Evolutionary conservation across 2,329 filamentous ascomycete species (phyloP), one percentile per base, ranked within the genome.

Genomic region (Fusarium anguioides): DNA sequence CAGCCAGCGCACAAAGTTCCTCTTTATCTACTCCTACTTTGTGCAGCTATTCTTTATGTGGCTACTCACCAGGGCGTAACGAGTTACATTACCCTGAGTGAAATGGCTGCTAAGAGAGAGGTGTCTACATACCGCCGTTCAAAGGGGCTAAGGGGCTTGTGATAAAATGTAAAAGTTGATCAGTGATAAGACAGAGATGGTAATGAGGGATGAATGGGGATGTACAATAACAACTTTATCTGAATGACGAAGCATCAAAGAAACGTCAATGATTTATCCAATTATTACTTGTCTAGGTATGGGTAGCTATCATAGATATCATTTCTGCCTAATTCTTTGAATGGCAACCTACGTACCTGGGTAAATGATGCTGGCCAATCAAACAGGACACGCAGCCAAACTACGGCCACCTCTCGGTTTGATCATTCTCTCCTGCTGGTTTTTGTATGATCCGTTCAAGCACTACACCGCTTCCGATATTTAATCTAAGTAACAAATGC

Each of bases 1-100:
- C 75, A 96, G 91, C 79, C 89, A 93, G 76, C 86, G 94, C 66
- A 97, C 94, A 3, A 93, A 97, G 79, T 97, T 97, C 75, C 84
- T 97, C 69, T 97, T 97, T 79, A 85, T 94, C 71, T 97, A 99
- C 81, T 95, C 94, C 41, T 99, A 98, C 79, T 84, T 96, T 54
- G 90, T 98, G 56, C 96, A 99, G 81, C 87, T 98, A 70, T 82
- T 94, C 55, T 97, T 98, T 79, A 99, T 98, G 94, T 96, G 95
- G 90, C 79, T 87, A 68, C 79, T 89, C 60, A 87, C 82, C 60
- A 78, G 82, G 60, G 78, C 80, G 26, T 86, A 72, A 60, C 18
- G 21, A 37, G 39, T 27, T 42, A 59, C 27, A 10, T 36, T 23
- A 35, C 35, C 36, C 51, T n/a, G 39, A 26, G 47, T 37, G 40